phyloP scores from a whole-genome alignment of 2,329 filamentous ascomycete genomes.

The Diaporthe nobilis region DNA sequence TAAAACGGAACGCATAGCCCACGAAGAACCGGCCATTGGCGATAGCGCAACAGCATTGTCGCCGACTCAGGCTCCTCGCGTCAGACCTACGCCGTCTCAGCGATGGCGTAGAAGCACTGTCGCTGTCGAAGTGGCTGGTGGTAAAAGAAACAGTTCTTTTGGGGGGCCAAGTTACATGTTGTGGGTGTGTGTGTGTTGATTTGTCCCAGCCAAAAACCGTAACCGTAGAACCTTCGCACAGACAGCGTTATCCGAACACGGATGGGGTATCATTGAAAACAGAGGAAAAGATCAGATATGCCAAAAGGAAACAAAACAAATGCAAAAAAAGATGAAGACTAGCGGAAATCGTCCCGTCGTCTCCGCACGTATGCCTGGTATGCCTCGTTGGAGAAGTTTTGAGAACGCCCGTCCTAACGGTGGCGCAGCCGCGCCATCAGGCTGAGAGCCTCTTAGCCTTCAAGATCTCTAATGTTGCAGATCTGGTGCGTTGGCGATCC shows the following conservation, averaged over 20 bases:
- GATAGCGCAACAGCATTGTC: constrained; percentile 71
- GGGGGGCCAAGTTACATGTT: constrained; percentile 38
- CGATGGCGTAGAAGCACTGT: constrained; percentile 70
- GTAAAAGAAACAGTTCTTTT: constrained; percentile 34
- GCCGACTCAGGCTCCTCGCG: constrained; percentile 58
- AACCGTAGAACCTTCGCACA: constrained; percentile 44
- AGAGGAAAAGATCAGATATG: constrained; percentile 42
- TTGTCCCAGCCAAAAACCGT: constrained; percentile 41
- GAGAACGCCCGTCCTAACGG: not conserved
- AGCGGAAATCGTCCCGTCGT: constrained; percentile 43
- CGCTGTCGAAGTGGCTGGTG: constrained; percentile 59
- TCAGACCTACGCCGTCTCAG: constrained; percentile 64
- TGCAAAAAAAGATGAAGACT: constrained; percentile 39
- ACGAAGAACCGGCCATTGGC: constrained; percentile 46
- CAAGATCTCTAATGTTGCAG: no score
- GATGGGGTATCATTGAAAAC: constrained; percentile 67
- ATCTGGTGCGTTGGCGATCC: no score
- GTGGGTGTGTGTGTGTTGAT: not conserved
- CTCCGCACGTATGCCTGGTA: not conserved
- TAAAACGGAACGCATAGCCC: constrained; percentile 38
- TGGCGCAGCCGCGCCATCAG: constrained; percentile 52
- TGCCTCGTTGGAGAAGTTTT: not conserved
- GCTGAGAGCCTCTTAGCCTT: constrained; percentile 44
- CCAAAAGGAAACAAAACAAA: constrained; percentile 43
- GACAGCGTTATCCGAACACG: constrained; percentile 68